Evolutionary conservation across 106 monocot genomes (phyloP).

Genomic region (Alisma plantagoaquatica): DNA sequence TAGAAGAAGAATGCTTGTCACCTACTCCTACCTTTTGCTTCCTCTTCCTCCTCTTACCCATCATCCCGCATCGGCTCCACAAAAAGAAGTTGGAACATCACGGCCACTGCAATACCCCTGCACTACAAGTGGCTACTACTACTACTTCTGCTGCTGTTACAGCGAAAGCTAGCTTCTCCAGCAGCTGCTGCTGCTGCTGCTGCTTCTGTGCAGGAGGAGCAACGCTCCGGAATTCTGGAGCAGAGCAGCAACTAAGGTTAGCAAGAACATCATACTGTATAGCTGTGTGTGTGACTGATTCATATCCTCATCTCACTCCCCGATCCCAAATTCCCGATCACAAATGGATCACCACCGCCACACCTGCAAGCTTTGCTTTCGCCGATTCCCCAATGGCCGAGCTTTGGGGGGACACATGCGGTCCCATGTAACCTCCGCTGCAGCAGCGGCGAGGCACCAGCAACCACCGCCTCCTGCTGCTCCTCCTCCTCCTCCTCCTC

Average conservation of each 20-base stretch:
- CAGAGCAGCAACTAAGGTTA: background rate
- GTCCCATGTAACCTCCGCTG: conserved; percentile 6
- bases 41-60: conserved; percentile 4
- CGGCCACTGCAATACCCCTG: no score
- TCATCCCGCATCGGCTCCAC: background rate
- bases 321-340: no score
- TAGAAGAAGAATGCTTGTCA: conserved; percentile 50
- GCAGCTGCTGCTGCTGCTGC: background rate
- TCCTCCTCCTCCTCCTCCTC: no score
- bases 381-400: conserved; percentile 15
- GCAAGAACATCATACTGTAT: background rate
- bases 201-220: background rate
- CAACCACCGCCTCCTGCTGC: background rate
- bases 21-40: conserved; percentile 43
- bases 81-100: no score
- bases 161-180: background rate
- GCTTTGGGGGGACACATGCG: conserved; percentile 29
- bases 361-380: conserved; percentile 25
- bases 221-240: no score
- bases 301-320: no score
- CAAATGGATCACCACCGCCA: no score
- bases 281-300: background rate
- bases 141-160: no score
- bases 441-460: background rate
- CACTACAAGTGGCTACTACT: no score